Conservation (phyloP, 352 stramenopile species). For the Hyaloperonospora brassicae region DNA sequence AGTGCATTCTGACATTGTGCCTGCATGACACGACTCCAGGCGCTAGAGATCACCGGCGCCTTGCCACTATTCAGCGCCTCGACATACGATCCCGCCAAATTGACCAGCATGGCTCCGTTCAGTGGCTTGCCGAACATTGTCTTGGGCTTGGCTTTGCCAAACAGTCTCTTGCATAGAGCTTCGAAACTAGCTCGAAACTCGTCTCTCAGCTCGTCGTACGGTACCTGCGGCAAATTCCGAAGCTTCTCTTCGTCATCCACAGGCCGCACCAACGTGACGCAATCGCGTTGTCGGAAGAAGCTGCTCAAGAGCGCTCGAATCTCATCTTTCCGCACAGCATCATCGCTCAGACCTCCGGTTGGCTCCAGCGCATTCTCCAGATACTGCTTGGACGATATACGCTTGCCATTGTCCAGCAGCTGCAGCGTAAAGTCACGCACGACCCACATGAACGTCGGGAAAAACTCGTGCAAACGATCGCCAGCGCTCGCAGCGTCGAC, state of each 20-base stretch:
- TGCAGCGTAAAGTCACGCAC: constrained; percentile 87
- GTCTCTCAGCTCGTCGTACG: constrained; percentile 65
- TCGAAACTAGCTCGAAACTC: constrained; percentile 79
- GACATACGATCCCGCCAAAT: constrained; percentile 74
- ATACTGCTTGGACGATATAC: constrained; percentile 85
- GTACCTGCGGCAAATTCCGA: constrained; percentile 52
- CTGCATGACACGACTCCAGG: constrained; percentile 85
- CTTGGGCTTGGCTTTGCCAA: constrained; percentile 78
- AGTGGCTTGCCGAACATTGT: constrained; percentile 78
- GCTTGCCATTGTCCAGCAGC: constrained; percentile 78
- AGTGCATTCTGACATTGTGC: constrained; percentile 77
- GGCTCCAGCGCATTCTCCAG: constrained; percentile 83
- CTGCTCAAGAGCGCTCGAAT: constrained; percentile 67
- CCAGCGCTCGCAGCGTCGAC: constrained; percentile 20
- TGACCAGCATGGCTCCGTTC: constrained; percentile 83
- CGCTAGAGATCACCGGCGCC: constrained; percentile 81
- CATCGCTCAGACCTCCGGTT: constrained; percentile 65
- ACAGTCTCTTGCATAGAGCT: constrained; percentile 52
- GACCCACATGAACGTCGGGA: constrained; percentile 86
- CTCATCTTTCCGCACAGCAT: constrained; percentile 70
- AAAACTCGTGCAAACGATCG: constrained; percentile 66
- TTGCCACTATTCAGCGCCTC: constrained; percentile 85
- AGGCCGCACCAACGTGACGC: constrained; percentile 84
- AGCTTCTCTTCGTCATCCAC: constrained; percentile 83
- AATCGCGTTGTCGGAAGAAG: constrained; percentile 85